Evolutionary conservation across 2,329 filamentous ascomycete genomes (phyloP).

Genomic region (Scolecobasidium constrictum): DNA sequence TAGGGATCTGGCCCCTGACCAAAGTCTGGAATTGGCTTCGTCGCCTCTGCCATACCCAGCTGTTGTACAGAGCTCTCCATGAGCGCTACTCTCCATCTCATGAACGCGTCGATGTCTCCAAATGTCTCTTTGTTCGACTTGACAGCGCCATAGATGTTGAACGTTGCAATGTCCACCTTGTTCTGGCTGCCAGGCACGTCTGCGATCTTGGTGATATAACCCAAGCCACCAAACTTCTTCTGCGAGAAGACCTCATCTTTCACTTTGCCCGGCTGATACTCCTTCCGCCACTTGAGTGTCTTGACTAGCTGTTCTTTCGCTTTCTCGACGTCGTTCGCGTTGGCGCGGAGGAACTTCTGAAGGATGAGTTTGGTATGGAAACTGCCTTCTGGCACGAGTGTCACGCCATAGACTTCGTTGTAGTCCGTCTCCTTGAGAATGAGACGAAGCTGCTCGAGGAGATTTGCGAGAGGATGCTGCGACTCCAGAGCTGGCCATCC

Average conservation of each 20-base stretch:
- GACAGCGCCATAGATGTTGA: constrained; percentile 86
- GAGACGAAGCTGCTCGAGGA: constrained; percentile 47
- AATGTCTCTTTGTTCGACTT: constrained; percentile 76
- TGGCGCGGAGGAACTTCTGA: constrained; percentile 90
- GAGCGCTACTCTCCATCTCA: constrained; percentile 78
- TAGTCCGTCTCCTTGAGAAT: constrained; percentile 50
- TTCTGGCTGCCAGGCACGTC: constrained; percentile 40
- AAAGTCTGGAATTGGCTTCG: constrained; percentile 58
- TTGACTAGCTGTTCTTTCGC: constrained; percentile 68
- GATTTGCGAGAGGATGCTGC: constrained; percentile 37
- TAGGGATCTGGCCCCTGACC: constrained; percentile 62
- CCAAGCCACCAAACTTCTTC: constrained; percentile 64
- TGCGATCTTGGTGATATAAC: constrained; percentile 67
- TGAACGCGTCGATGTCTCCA: constrained; percentile 73
- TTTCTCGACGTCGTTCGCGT: constrained; percentile 61
- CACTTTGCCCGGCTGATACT: constrained; percentile 58
- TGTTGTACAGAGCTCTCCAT: constrained; percentile 76
- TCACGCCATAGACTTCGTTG: constrained; percentile 79
- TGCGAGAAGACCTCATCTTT: constrained; percentile 51
- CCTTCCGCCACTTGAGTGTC: constrained; percentile 74
- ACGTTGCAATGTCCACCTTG: constrained; percentile 62
- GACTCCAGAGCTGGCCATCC: constrained; percentile 25
- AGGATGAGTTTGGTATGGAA: constrained; percentile 74
- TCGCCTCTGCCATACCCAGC: constrained; percentile 59
- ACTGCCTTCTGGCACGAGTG: constrained; percentile 34